Base-by-base conservation (phyloP, 2,329 filamentous ascomycete genomes). In the Trichoderma aggressivum region DNA sequence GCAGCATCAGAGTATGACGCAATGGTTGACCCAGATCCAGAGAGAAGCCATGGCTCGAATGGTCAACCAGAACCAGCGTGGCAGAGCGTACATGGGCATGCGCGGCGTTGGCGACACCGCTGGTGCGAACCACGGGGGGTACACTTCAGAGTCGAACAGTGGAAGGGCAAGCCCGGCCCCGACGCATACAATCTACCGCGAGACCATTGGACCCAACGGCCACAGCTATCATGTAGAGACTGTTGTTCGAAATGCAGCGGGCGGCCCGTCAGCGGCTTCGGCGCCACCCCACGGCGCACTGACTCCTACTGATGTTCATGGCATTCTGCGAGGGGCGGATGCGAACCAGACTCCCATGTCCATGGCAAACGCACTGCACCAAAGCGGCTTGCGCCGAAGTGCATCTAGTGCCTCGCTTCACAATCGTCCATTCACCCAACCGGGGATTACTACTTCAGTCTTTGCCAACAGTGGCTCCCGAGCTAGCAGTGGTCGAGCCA, bases 321-420 rank as follows among this genome's bases (percentile, higher is more conserved):
- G 81, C 68, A 82, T 85, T 34, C 75, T 86, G 12, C 83, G 84
- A 34, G 79, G 79, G 39, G 83, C 82, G 7, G 86, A 87, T 75
- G 79, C 82, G 28, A 80, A 77, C 39, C 82, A 86, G 73, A 82
- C 84, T 3, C 81, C 84, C 2, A 81, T 81, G 64, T 84, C 84
- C 62, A 85, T 86, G 80, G 80, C 84, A 7, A 84, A 81, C 73
- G 84, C 85, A 43, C 85, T 87, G 84, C 84, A 86, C 24, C 67
- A 70, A 7, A 84, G 81, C 74, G 83, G 85, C 56, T 86, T 87
- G 84, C 84, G 86, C 56, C 81, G 86, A 69, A 87, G 84, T 74
- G 81, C 84, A 43, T 86, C 86, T 4, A 83, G 80, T 55, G 81
- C 83, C 5, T 86, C 85, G 6, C 75, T 85, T 63, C 78, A 80